A percentile compares a stretch with the other conserved stretches of the same genome.
Evolutionary conservation across 768 basidiomycete genomes (phyloP).

Genomic region (Xerocomellus amylosporus): DNA sequence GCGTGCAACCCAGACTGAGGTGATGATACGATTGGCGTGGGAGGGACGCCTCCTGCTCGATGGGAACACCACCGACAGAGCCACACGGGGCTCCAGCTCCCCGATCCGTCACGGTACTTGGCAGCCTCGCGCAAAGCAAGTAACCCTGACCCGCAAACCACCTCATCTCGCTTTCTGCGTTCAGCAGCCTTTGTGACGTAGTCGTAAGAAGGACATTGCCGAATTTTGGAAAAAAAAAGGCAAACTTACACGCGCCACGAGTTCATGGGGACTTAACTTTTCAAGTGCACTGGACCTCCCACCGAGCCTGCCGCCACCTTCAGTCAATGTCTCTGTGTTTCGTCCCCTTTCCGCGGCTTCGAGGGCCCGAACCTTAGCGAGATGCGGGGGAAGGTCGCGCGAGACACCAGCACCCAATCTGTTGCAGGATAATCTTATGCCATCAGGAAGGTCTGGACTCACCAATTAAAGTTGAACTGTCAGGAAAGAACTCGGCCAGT

Average conservation of each 20-base stretch:
- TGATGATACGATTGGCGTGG: too few species aligned
- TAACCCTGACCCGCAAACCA: constrained; percentile 64
- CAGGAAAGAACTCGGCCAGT: constrained; percentile 87
- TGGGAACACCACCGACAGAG: too few species aligned
- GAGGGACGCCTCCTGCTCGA: too few species aligned
- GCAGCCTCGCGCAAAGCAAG: constrained; percentile 58
- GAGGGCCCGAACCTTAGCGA: constrained; percentile 65
- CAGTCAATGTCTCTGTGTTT: constrained; percentile 41
- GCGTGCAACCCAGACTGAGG: too few species aligned
- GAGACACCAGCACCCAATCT: constrained; percentile 65
- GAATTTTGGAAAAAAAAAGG: constrained; percentile 36
- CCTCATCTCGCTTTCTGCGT: constrained; percentile 68
- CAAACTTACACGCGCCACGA: constrained; percentile 54
- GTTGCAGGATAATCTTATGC: constrained; percentile 3
- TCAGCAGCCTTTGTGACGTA: constrained; percentile 72
- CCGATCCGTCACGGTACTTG: constrained; percentile 29
- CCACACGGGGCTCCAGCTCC: too few species aligned
- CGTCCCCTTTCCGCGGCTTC: constrained; percentile 78
- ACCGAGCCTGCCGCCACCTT: constrained; percentile 60
- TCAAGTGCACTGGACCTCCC: constrained; percentile 41
- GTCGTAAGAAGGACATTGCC: constrained; percentile 1
- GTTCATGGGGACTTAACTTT: constrained; percentile 60
- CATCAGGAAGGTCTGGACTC: constrained; percentile 22
- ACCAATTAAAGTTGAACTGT: constrained; percentile 71
- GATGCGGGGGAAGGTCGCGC: constrained; percentile 63